phyloP scores from a whole-genome alignment of 192 early-diverging fungal genomes.

The Backusella circina region DNA sequence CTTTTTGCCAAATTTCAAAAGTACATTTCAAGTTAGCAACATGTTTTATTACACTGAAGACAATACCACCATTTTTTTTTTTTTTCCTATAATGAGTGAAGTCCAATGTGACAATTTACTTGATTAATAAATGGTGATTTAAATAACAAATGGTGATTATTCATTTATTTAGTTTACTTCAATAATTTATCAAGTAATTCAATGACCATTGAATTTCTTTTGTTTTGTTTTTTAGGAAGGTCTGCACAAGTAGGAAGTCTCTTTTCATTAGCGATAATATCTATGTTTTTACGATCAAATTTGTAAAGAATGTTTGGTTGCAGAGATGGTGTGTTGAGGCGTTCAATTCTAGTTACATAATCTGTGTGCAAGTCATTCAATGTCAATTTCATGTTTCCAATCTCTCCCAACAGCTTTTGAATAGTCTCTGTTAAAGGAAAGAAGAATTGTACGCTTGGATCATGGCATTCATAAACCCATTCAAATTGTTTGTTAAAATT shows the following conservation, averaged over 20 bases:
- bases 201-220: background rate
- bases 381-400: slow-evolving; percentile 50
- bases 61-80: background rate
- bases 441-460: slow-evolving; percentile 30
- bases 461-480: slow-evolving; percentile 37
- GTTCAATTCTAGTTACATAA: slow-evolving; percentile 57
- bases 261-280: background rate
- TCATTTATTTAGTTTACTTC: background rate
- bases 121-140: background rate
- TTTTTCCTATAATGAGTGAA: background rate
- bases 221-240: background rate
- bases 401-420: slow-evolving; percentile 45
- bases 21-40: too few relatives aligned
- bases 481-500: slow-evolving; percentile 41
- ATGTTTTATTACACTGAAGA: too few relatives aligned
- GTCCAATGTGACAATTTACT: background rate
- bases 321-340: slow-evolving; percentile 22
- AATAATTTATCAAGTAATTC: background rate
- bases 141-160: background rate
- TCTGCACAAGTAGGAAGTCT: background rate
- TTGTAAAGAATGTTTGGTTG: background rate
- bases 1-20: too few relatives aligned
- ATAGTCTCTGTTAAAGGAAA: slow-evolving; percentile 42
- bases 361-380: slow-evolving; percentile 57
- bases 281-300: background rate